Evolutionary conservation across 78 protist genomes (phyloP).

Genomic region (Tieghemostelium lacteum): DNA sequence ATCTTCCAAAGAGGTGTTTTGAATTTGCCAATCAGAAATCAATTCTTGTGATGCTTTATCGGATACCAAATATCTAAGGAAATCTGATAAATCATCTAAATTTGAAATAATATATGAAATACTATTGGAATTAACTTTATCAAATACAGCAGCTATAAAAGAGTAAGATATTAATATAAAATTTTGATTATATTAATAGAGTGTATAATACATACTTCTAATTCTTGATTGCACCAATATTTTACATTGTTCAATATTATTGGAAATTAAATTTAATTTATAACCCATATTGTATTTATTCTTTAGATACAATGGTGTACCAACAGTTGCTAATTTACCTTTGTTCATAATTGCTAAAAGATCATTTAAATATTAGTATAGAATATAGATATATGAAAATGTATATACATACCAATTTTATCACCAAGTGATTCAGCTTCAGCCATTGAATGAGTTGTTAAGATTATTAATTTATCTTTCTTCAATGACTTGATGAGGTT

Average conservation of each 20-base stretch:
- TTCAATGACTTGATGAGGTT: conserved; percentile 35
- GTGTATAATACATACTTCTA: background rate
- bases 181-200: too few species aligned
- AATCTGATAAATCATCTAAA: background rate
- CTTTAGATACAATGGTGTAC: background rate
- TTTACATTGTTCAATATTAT: background rate
- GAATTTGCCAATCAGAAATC: background rate
- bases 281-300: background rate
- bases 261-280: background rate
- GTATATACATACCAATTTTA: too few species aligned
- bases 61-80: too few species aligned
- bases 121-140: background rate
- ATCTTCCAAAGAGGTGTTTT: background rate
- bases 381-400: too few species aligned
- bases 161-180: too few species aligned
- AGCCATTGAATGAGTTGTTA: conserved; percentile 83
- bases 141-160: background rate
- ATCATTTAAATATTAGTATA: too few species aligned
- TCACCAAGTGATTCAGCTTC: background rate
- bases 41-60: background rate
- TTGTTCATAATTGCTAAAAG: background rate
- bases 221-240: background rate
- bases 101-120: background rate
- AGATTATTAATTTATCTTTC: conserved; percentile 5
- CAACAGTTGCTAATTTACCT: background rate